Evolutionary conservation across 179 eudicot genomes (phyloP), one percentile per base, ranked within the genome.

Genomic region (Patellifolia procumbens): DNA sequence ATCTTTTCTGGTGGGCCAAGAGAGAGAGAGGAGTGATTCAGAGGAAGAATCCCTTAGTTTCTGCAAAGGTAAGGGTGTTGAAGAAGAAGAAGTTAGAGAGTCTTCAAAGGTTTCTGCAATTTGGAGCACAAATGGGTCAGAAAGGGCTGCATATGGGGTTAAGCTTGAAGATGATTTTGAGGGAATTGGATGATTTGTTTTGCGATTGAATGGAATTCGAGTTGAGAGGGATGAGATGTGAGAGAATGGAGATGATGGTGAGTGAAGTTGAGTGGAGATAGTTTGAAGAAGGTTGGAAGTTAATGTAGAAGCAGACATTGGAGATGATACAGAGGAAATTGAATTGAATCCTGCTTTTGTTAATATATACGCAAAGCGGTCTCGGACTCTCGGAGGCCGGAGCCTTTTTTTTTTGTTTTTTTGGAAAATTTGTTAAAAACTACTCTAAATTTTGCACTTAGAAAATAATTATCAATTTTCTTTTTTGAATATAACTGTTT

Each of bases 91-190:
- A 0, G 85, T 17, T 46, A 89, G 80, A 35, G 91, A 89, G 74
- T 95, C 99, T 85, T 95, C 98, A 55, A 95, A 88, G 74, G 97
- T 88, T 83, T 95, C 99, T 2, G 99, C 98, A 19, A 95, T 79
- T 85, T 92, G 90, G 74, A 95, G 96, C 22, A 95, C 99, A 75
- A 86, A 87, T 1, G 99, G 98, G 85, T 95, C 98, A 6, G 98
- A 93, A 53, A 93, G 86, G 37, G 85, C 72, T 22, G 92, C 81
- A 48, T 59, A 8, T 56, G 87, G 77, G 68, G 77, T 26, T 48
- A 74, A n/a, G 48, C 49, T 81, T 64, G 74, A 74, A 77, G 56
- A 15, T 79, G 52, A 68, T 81, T 31, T 75, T 75, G 81, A 43
- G 26, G 62, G 24, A 63, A 72, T 63, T 79, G 75, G 75, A 24